A percentile compares a stretch with the other conserved stretches of the same genome.
phyloP scores from a whole-genome alignment of 306 rosid genomes.

The Pterocarpus macrocarpus region DNA sequence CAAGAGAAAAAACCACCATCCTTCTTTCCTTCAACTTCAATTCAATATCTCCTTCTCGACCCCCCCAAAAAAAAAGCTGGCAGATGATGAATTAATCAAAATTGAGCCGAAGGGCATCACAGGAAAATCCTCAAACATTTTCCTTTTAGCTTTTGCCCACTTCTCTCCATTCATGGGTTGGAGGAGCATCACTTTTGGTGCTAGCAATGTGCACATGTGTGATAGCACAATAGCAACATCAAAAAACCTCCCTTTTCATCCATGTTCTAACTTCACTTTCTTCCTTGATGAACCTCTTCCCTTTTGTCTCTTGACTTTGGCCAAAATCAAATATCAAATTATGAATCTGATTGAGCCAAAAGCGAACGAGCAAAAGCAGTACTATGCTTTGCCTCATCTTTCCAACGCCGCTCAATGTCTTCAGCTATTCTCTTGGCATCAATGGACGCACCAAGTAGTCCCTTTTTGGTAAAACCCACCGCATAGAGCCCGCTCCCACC shows the following conservation, averaged over 20 bases:
- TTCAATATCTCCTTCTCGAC: conserved; percentile 45
- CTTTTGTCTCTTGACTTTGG: conserved; percentile 9
- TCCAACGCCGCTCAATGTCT: conserved; percentile 76
- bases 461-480: conserved; percentile 93
- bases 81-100: conserved; percentile 37
- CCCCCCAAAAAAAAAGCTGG: conserved; percentile 3
- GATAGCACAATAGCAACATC: not conserved
- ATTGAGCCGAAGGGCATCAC: conserved; percentile 43
- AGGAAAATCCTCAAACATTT: conserved; percentile 37
- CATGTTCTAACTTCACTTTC: conserved; percentile 2
- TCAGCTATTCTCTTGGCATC: conserved; percentile 87
- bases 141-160: conserved; percentile 8
- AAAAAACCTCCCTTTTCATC: conserved; percentile 35
- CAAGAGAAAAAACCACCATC: conserved; percentile 1
- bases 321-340: conserved; percentile 33
- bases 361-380: conserved; percentile 51
- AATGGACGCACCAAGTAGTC: conserved; percentile 84
- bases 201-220: conserved; percentile 39
- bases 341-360: conserved; percentile 49
- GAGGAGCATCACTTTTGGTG: conserved; percentile 44
- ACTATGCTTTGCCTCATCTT: conserved; percentile 62
- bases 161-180: conserved; percentile 43
- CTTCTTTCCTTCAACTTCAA: conserved; percentile 52
- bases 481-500: conserved; percentile 89
- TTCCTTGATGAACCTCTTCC: conserved; percentile 7